A percentile compares a stretch with the other conserved stretches of the same genome.
Conservation (phyloP, 345 rosid genomes). For the Eucalyptus regnans region DNA sequence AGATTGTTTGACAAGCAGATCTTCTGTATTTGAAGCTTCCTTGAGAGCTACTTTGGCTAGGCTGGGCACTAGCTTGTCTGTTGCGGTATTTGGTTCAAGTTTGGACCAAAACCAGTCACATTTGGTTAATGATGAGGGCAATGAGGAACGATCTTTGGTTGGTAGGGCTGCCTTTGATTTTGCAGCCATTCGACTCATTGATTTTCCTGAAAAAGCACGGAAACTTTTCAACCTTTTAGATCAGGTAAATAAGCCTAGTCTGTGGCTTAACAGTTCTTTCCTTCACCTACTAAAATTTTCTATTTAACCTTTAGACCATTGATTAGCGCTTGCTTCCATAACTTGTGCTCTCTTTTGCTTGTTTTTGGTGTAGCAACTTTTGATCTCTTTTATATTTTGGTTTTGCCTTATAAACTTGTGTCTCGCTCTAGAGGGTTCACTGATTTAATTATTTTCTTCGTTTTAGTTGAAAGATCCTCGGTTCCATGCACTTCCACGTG, state of each 20-base stretch:
- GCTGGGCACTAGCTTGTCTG: slow-evolving; percentile 74
- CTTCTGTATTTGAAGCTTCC: slow-evolving; percentile 90
- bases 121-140: slow-evolving; percentile 23
- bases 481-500: slow-evolving; percentile 85
- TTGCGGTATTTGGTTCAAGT: slow-evolving; percentile 60
- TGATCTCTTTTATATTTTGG: not conserved
- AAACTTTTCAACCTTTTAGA: slow-evolving; percentile 79
- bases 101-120: slow-evolving; percentile 65
- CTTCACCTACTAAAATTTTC: not conserved
- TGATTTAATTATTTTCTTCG: not conserved
- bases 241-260: slow-evolving; percentile 38
- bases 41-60: slow-evolving; percentile 91
- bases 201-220: slow-evolving; percentile 77
- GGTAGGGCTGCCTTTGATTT: slow-evolving; percentile 91
- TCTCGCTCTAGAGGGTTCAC: not conserved
- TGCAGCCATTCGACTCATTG: slow-evolving; percentile 75
- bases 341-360: not conserved
- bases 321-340: not conserved
- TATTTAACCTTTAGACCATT: not conserved
- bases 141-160: slow-evolving; percentile 37
- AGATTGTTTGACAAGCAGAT: slow-evolving; percentile 91
- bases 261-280: not conserved
- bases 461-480: slow-evolving; percentile 96
- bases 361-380: not conserved
- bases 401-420: not conserved